Percentiles rank a stretch among this genome's conserved stretches.
Conservation (phyloP, 176 grass and related monocot species). For the Phyllostachys edulis region DNA sequence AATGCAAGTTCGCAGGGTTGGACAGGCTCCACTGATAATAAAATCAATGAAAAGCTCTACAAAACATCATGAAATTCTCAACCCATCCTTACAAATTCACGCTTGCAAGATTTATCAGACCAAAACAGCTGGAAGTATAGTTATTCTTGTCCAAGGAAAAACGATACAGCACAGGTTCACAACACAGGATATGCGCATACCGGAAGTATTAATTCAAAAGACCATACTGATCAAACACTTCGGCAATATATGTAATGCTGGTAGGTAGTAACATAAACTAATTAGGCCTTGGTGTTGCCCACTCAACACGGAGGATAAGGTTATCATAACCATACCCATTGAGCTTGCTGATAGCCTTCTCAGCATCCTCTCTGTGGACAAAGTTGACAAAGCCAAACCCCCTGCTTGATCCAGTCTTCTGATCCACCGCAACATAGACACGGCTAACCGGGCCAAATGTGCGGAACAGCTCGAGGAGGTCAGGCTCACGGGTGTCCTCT, state of each 20-base stretch:
- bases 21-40: no score
- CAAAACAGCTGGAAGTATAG: conserved; percentile 11
- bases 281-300: conserved; percentile 81
- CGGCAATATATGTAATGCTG: neutral
- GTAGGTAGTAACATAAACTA: conserved; percentile 21
- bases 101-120: neutral
- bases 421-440: conserved; percentile 75
- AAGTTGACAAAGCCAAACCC: conserved; percentile 81
- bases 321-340: conserved; percentile 95
- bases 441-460: conserved; percentile 76
- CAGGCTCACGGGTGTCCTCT: conserved; percentile 73
- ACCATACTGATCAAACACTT: neutral
- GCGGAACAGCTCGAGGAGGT: conserved; percentile 66
- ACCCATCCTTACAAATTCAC: neutral
- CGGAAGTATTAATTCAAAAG: neutral
- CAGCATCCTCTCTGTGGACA: conserved; percentile 72
- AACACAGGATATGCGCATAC: neutral
- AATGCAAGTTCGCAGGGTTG: neutral
- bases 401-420: conserved; percentile 72
- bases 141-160: conserved; percentile 23
- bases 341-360: conserved; percentile 84
- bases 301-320: conserved; percentile 80
- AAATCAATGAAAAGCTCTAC: neutral
- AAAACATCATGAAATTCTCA: neutral
- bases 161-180: conserved; percentile 1